Conservation (phyloP, 2,329 filamentous ascomycete species). For the Fusarium coffeatum region DNA sequence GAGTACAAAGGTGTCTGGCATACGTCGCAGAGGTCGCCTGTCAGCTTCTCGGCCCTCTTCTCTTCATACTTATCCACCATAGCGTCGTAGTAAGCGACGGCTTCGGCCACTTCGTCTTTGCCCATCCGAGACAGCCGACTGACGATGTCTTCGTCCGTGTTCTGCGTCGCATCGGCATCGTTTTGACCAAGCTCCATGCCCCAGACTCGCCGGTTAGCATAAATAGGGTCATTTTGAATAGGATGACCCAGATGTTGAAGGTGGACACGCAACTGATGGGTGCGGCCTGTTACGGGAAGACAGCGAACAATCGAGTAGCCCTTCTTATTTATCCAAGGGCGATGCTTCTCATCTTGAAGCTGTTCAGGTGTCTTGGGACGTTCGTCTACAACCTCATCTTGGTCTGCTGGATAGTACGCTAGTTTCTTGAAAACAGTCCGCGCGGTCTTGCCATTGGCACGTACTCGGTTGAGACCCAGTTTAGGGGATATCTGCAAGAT, state of each 20-base stretch:
- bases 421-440: slow-evolving; percentile 91
- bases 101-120: slow-evolving; percentile 90
- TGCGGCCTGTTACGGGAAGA: slow-evolving; percentile 90
- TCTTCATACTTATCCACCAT: slow-evolving; percentile 93
- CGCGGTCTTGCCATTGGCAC: slow-evolving; percentile 90
- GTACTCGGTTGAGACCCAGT: slow-evolving; percentile 91
- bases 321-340: slow-evolving; percentile 66
- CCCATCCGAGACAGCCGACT: slow-evolving; percentile 88
- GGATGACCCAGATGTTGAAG: slow-evolving; percentile 94
- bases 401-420: slow-evolving; percentile 80
- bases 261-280: slow-evolving; percentile 94
- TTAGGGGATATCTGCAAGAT: slow-evolving; percentile 96
- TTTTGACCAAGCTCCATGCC: slow-evolving; percentile 79
- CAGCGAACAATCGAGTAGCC: slow-evolving; percentile 97
- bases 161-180: slow-evolving; percentile 72
- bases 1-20: slow-evolving; percentile 93
- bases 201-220: slow-evolving; percentile 94
- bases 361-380: slow-evolving; percentile 43
- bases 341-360: slow-evolving; percentile 41
- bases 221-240: slow-evolving; percentile 97
- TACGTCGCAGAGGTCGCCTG: slow-evolving; percentile 81
- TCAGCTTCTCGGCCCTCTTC: slow-evolving; percentile 92
- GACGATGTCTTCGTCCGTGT: slow-evolving; percentile 91
- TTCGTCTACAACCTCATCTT: slow-evolving; percentile 39
- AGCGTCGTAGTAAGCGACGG: slow-evolving; percentile 92